phyloP scores from a whole-genome alignment of 1,284 basidiomycete species.

The Rhodotorula sp. region DNA sequence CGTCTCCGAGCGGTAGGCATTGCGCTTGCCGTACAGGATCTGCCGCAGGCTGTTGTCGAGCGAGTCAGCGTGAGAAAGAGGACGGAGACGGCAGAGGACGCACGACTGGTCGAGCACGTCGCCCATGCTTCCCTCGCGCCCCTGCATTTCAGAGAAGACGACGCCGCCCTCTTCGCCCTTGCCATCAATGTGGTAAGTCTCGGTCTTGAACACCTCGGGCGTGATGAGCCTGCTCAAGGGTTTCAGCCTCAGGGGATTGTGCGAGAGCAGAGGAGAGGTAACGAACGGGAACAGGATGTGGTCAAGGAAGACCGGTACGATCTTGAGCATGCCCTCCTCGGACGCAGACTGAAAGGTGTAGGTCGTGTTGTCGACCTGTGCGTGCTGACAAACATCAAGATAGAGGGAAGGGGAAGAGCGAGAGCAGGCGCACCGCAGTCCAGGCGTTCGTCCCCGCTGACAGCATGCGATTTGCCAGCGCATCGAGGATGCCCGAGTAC shows the following conservation, averaged over 20 bases:
- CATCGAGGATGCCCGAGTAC: slow-evolving; percentile 94
- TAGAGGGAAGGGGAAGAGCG: too few relatives aligned
- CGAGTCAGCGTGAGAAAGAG: slow-evolving; percentile 15
- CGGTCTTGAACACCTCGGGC: slow-evolving; percentile 85
- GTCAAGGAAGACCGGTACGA: slow-evolving; percentile 89
- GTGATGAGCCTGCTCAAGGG: slow-evolving; percentile 66
- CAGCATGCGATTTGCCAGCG: slow-evolving; percentile 69
- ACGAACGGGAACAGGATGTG: slow-evolving; percentile 86
- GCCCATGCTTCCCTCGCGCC: slow-evolving; percentile 69
- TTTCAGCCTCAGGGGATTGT: not conserved
- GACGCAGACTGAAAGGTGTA: slow-evolving; percentile 97
- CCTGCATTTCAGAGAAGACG: slow-evolving; percentile 73
- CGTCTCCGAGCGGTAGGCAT: slow-evolving; percentile 93
- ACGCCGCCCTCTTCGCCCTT: slow-evolving; percentile 93
- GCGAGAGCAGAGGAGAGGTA: not conserved
- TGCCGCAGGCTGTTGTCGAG: slow-evolving; percentile 65
- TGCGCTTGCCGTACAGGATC: slow-evolving; percentile 73
- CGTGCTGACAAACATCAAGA: not conserved
- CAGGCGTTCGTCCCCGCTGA: slow-evolving; percentile 67
- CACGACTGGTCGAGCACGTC: slow-evolving; percentile 86
- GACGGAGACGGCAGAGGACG: slow-evolving; percentile 60
- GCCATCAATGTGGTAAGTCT: slow-evolving; percentile 77
- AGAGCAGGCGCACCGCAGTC: slow-evolving; percentile 48
- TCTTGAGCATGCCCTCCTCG: slow-evolving; percentile 88
- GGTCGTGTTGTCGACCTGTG: slow-evolving; percentile 48